Base-by-base conservation (phyloP, 768 basidiomycete genomes). In the Trametes coccinea region DNA sequence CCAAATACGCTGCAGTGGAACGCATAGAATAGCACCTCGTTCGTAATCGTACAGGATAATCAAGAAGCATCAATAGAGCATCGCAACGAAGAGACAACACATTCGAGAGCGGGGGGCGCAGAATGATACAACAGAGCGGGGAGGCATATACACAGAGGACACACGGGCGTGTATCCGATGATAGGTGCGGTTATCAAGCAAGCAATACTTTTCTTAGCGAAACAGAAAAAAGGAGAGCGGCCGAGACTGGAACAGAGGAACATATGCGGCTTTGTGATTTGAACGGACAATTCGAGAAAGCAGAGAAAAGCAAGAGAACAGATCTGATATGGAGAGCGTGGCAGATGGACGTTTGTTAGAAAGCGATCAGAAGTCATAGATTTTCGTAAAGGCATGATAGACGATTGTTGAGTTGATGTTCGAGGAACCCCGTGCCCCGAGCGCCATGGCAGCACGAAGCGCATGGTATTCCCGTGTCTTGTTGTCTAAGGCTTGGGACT, bases 1-100 rank as follows among this genome's bases (percentile, higher is more conserved):
- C 56, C 46, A 30, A 27, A 37, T 11, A 37, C 6, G 34, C 31
- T 37, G 13, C 56, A 33, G 22, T 47, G 27, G 33, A 13, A 49
- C 7, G n/a, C n/a, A 11, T 14, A 34, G 31, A 27, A 56, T n/a
- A 47, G 29, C 55, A 39, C 45, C 40, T 40, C 51, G 22, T 43
- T 44, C 41, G 51, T 59, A 60, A 48, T 61, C 60, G 53, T 61
- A 61, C 60, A 61, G 40, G 47, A 49, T 43, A 10, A 41, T 44
- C 54, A 30, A 43, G 17, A 37, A 41, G 31, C 40, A 41, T n/a
- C 8, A 14, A n/a, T 44, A 53, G 30, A 53, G 34, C 44, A 53
- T 29, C 8, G 52, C 51, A 47, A 47, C 16, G 44, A 31, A 30
- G 16, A 60, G 13, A 22, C 22, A 22, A 22, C 22, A 22, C 10